Conservation (phyloP, 176 grass and related monocot species). For the Areca catechu region DNA sequence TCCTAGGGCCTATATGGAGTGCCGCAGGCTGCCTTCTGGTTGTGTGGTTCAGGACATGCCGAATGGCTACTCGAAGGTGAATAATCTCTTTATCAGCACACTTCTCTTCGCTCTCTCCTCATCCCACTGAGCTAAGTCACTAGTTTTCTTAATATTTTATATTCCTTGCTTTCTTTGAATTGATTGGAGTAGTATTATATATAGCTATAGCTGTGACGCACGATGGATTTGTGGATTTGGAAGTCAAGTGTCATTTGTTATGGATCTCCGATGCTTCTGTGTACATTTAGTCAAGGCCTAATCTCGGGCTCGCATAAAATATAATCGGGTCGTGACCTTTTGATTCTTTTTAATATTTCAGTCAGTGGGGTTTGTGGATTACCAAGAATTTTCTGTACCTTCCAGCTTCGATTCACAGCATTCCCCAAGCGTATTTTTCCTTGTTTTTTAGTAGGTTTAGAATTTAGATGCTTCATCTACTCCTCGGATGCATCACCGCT, state of each 20-base stretch:
- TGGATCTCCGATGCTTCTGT: constrained; percentile 21
- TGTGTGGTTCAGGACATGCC: constrained; percentile 66
- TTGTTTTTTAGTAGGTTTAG: constrained; percentile 39
- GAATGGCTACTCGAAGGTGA: constrained; percentile 84
- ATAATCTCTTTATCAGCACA: background rate
- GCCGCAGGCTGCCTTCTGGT: constrained; percentile 73
- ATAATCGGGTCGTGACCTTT: constrained; percentile 21
- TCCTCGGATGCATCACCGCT: constrained; percentile 36
- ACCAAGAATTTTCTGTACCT: background rate
- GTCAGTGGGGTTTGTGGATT: constrained; percentile 24
- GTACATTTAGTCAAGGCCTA: constrained; percentile 33
- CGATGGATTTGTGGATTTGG: background rate
- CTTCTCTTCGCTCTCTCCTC: background rate
- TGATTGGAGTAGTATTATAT: too few species aligned
- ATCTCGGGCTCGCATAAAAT: constrained; percentile 28
- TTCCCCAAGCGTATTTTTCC: constrained; percentile 29
- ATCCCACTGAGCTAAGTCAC: too few species aligned
- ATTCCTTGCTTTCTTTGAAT: too few species aligned
- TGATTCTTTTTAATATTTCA: constrained; percentile 16
- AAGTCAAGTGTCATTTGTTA: too few species aligned
- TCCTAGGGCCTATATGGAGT: constrained; percentile 33
- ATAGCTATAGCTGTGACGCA: too few species aligned
- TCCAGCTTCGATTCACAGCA: constrained; percentile 17
- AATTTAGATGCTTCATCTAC: constrained; percentile 88
- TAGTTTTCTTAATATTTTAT: too few species aligned